Evolutionary conservation across 352 stramenopile genomes (phyloP), one percentile per base, ranked within the genome.

Genomic region (Phytophthora pinifolia): DNA sequence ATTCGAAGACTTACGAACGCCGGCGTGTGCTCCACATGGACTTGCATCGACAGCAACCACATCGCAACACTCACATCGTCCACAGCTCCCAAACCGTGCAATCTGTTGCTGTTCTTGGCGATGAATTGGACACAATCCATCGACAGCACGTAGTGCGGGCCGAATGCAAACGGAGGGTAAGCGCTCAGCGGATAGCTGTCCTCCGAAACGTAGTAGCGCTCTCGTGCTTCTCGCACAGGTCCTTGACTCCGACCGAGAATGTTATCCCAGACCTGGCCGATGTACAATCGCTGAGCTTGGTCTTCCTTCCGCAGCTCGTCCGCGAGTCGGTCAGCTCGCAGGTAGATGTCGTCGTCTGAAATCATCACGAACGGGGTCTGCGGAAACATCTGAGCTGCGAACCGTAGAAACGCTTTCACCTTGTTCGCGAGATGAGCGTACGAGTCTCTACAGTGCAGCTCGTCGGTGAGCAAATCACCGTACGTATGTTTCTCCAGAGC

Each of bases 301-400:
- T 27, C 22, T 35, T 33, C 17, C 8, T 53, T 34, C 14, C 30
- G 36, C 3, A 72, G 29, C 3, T 56, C 20, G 6, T 46, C 34
- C 1, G 27, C 33, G 2, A 72, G 35, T 4, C 14, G 20, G 30
- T 72, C 56, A 3, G 65, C 47, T 34, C 67, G 51, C 0, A 86
- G 60, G 27, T 82, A 85, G 32, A 86, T 70, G 38, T 85, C 74
- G 35, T 86, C 74, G 42, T 86, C 75, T 9, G 59, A 53, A 18
- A 86, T 71, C 69, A 86, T 78, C n/a, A 83, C 44, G 31, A 79
- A 86, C 30, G 56, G 42, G 10, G 59, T 52, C 8, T 44, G 34
- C 10, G 52, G 14, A 13, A 51, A 67, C 2, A 0, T 35, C 7
- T 46, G 1, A 7, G 32, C 14, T 0, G 60, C 60, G 46, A 72